Evolutionary conservation across 2,329 filamentous ascomycete species (phyloP), one percentile per base, ranked within the genome.

Genomic region (Phyllosticta ampelicida): DNA sequence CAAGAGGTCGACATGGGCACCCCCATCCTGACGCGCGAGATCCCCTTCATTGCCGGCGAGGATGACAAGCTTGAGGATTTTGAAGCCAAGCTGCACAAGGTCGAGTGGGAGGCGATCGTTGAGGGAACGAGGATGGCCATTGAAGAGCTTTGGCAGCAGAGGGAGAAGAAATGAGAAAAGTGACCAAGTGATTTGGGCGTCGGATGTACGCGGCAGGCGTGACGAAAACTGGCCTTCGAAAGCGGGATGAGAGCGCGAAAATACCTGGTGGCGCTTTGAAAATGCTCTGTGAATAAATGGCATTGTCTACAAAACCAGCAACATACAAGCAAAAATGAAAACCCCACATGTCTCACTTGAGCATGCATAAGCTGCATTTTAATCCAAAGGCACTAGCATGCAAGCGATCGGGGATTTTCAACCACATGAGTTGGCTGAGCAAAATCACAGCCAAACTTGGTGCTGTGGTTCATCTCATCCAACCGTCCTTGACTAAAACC

Each of bases 21-120:
- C 62, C 85, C 88, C 9, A 86, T 95, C 64, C 67, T 91, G 61
- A 80, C 85, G 1, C 72, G 78, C 62, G 86, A 91, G 72, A 82
- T 96, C 21, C 78, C 83, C 58, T 74, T 81, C 61, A 83, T 80
- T 63, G 79, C 80, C 60, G 76, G 74, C 0, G 77, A 81, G 53
- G 84, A 82, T 36, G 73, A 70, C 59, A 85, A 89, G 66, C 78
- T 92, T 58, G 79, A 83, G 30, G 79, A 80, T 54, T 77, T 96
- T 26, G 80, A 90, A 72, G 75, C 81, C 65, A 84, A 84, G 68
- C 87, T 96, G 62, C 90, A 96, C 71, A 72, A 73, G 19, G 78
- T 84, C 28, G 91, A 96, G 76, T 90, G 92, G 75, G 78, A 80
- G 62, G 73, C 90, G 63, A 90, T 96, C 65, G 85, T 95, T 26